Evolutionary conservation across 2,329 filamentous ascomycete genomes (phyloP), one percentile per base, ranked within the genome.

Genomic region (Nemania diffusa): DNA sequence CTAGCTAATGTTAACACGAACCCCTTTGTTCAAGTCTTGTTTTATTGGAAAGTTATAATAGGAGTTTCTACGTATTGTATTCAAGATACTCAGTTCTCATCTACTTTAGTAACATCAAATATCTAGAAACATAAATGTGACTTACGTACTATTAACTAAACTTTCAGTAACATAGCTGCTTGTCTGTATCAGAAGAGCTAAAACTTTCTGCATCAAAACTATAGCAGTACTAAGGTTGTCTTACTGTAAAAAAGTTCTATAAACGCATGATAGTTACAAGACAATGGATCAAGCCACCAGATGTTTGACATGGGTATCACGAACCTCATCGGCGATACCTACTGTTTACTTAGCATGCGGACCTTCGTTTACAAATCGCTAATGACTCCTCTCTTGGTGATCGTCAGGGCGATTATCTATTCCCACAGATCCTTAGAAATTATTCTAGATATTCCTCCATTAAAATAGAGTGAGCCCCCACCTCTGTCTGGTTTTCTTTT

Each of bases 341-440:
- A 13, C 22, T 9, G 15, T 42, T n/a, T 29, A 15, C 27, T 29
- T 27, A 13, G 2, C 5, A 24, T 32, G 27, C 27, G 15, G 24
- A 29, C 50, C 42, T 57, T 62, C 8, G 20, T 57, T 40, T 29
- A 57, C 51, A 32, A 7, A 32, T 6, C 9, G 20, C 22, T 2
- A 8, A 11, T 62, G 32, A 44, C 40, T 29, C 20, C 2, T 3
- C 15, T 7, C 29, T 5, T n/a, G n/a, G 24, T 26, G 17, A 52
- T 57, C 24, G 53, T 9, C 24, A 13, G 24, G 61, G 15, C 32
- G 29, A 42, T 50, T 57, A 24, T 37, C 24, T 29, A 42, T 57
- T 55, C 42, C 53, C 32, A 57, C 57, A 40, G 20, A 59, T 9
- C 7, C 0, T 2, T 1, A 27, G 8, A 6, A 26, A 26, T 26